phyloP scores from a whole-genome alignment of 2,329 filamentous ascomycete species.

The Aspergillus uvarum region DNA sequence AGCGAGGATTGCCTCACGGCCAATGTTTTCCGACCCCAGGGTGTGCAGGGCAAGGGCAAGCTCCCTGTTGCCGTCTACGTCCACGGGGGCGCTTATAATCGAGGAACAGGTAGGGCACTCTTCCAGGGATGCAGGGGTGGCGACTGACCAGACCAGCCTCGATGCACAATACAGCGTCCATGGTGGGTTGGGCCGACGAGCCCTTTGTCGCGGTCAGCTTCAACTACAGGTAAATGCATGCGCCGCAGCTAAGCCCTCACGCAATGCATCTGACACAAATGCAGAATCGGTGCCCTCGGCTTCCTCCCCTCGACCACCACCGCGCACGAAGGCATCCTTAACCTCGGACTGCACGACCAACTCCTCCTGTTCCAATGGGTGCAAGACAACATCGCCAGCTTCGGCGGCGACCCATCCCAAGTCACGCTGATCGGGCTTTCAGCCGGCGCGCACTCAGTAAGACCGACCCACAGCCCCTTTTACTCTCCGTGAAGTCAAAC shows the following conservation, averaged over 20 bases:
- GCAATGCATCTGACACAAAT: neutral
- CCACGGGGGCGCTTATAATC: constrained; percentile 43
- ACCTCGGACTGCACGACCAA: constrained; percentile 29
- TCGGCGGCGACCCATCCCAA: constrained; percentile 8
- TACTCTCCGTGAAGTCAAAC: neutral
- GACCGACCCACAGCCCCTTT: constrained; percentile 12
- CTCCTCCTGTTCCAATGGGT: constrained; percentile 32
- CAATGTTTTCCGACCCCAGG: constrained; percentile 41
- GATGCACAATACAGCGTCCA: constrained; percentile 59
- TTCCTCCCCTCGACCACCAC: constrained; percentile 46
- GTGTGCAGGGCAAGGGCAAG: constrained; percentile 24
- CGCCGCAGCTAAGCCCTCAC: too few species aligned
- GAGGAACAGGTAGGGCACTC: constrained; percentile 23
- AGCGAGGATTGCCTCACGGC: constrained; percentile 47
- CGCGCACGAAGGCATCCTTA: constrained; percentile 8
- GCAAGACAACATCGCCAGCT: constrained; percentile 9
- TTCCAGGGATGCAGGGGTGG: constrained; percentile 17
- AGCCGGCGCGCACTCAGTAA: constrained; percentile 17
- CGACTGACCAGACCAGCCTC: neutral
- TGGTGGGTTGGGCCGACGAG: constrained; percentile 55
- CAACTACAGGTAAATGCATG: constrained; percentile 37
- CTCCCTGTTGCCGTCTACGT: constrained; percentile 45
- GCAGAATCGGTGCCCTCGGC: constrained; percentile 54
- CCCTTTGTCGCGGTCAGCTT: constrained; percentile 49
- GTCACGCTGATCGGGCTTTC: constrained; percentile 14